Base-by-base conservation (phyloP, 139 green algal genomes). In the Picochlorum sp. region DNA sequence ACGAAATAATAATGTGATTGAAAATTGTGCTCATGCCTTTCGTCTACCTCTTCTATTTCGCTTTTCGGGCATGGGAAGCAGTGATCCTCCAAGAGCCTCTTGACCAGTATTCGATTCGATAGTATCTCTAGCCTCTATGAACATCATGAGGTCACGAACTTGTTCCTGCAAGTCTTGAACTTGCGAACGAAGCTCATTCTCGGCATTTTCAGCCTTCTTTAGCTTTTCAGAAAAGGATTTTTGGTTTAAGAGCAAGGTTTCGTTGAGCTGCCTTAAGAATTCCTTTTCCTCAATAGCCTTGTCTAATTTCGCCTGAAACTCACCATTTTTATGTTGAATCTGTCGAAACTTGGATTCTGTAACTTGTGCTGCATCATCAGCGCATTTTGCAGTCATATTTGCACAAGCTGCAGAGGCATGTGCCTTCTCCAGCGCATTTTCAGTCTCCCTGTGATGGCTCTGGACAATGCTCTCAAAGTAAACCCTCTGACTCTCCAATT, bases 401-500 rank as follows among this genome's bases (percentile, higher is more conserved):
- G 61, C 52, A 3, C 30, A 50, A 30, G 53, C 45, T 1, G 57
- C 55, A 1, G 18, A 45, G 2, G 33, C 63, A 5, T 53, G 24
- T 8, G 74, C 74, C 2, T 65, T 64, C 14, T 64, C 64, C 14
- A 56, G 51, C 16, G 40, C 57, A 3, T 63, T 35, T 18, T 75
- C 68, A 61, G 64, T 54, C 50, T 75, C 61, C 30, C n/a, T 24
- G 25, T 72, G 13, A 9, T 70, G 44, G 7, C 44, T 61, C 3
- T 56, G 56, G 28, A 76, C 57, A 49, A 62, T 29, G 20, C 40
- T 70, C 53, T 96, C 88, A 71, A 88, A 97, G 72, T 91, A 93
- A 20, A 70, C 41, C 6, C 89, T 73, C 70, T 97, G 90, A 44
- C 63, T 84, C 30, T 96, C 88, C 37, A 97, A 78, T 75, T 97